Conservation (phyloP, 2,329 filamentous ascomycete species). For the Epichloe elymi region DNA sequence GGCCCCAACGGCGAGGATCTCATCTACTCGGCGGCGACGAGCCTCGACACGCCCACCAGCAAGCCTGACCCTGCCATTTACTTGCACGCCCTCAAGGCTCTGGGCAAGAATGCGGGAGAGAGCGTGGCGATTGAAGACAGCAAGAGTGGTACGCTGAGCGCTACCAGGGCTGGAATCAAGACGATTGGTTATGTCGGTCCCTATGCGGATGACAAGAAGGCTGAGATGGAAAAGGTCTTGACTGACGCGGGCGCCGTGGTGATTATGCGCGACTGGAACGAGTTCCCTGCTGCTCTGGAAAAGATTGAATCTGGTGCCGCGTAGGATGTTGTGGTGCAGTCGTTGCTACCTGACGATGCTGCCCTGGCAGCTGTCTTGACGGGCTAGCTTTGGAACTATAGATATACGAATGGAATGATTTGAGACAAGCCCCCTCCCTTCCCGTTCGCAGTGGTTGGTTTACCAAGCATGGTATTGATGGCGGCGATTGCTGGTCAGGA, state of each 20-base stretch:
- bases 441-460: no score
- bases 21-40: slow-evolving; percentile 73
- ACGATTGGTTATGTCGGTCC: slow-evolving; percentile 78
- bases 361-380: background rate
- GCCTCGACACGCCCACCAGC: slow-evolving; percentile 64
- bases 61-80: slow-evolving; percentile 91
- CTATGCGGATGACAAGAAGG: slow-evolving; percentile 48
- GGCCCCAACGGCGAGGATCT: slow-evolving; percentile 35
- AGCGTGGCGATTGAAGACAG: slow-evolving; percentile 78
- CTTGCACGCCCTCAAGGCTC: slow-evolving; percentile 58
- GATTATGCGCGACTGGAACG: slow-evolving; percentile 47
- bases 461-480: no score
- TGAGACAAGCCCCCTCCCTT: no score
- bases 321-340: background rate
- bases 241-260: slow-evolving; percentile 47
- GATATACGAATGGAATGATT: background rate
- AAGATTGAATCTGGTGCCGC: slow-evolving; percentile 29
- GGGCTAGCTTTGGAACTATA: background rate
- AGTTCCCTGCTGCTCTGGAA: slow-evolving; percentile 35
- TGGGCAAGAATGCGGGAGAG: slow-evolving; percentile 59
- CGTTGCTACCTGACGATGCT: background rate
- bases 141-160: slow-evolving; percentile 68
- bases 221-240: slow-evolving; percentile 51
- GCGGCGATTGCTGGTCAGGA: background rate
- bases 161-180: slow-evolving; percentile 61